Conservation (phyloP, 768 basidiomycete genomes). For the Suillus variegatus region DNA sequence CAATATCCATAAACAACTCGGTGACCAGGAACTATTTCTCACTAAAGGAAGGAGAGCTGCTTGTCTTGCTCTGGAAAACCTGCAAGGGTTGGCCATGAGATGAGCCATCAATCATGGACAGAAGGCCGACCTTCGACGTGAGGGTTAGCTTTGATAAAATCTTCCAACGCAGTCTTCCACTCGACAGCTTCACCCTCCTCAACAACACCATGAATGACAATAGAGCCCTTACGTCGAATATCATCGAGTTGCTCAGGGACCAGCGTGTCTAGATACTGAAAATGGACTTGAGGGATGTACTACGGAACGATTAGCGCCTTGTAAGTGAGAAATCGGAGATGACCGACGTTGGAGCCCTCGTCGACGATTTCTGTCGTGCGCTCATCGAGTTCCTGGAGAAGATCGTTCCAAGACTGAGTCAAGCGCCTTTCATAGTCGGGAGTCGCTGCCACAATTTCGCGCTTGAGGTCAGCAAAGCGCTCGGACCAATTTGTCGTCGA, state of each 20-base stretch:
- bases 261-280: constrained; percentile 51
- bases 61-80: constrained; percentile 59
- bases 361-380: constrained; percentile 46
- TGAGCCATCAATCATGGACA: not conserved
- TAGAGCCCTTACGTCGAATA: constrained; percentile 56
- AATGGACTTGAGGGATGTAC: constrained; percentile 66
- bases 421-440: constrained; percentile 52
- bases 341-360: constrained; percentile 51
- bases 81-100: constrained; percentile 20
- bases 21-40: constrained; percentile 20
- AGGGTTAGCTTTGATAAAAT: constrained; percentile 60
- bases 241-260: constrained; percentile 44
- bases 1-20: not conserved
- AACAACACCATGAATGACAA: constrained; percentile 65
- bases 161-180: constrained; percentile 59
- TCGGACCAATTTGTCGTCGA: constrained; percentile 22
- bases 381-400: constrained; percentile 51
- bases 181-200: constrained; percentile 51
- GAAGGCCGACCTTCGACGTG: constrained; percentile 47
- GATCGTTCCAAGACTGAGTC: constrained; percentile 58
- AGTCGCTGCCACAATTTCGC: constrained; percentile 51
- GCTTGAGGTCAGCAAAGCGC: constrained; percentile 60
- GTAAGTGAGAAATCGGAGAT: not conserved
- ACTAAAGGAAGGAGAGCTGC: constrained; percentile 78
- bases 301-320: constrained; percentile 21